Percentiles rank a stretch among this genome's conserved stretches.
These are phyloP conservation scores for Malus orientalis DNA, from an alignment of 306 rosid species.

Conservation along the genomic window DNA sequence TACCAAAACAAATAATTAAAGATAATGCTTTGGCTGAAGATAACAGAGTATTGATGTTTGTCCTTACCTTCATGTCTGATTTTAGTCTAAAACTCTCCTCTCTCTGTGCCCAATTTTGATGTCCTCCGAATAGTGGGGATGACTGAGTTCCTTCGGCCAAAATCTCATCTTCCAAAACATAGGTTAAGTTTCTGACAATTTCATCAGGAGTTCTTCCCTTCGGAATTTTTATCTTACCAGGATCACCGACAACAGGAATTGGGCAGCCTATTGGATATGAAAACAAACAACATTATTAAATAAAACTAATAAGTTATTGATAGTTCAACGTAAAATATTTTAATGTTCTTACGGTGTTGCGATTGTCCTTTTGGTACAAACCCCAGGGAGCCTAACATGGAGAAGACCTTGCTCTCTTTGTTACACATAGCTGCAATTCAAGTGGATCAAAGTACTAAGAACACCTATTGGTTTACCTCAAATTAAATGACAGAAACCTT, in stretches of 20 bases:
- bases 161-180: conserved; percentile 44
- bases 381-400: conserved; percentile 64
- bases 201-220: conserved; percentile 53
- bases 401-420: conserved; percentile 75
- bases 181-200: conserved; percentile 49
- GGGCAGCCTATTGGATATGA: conserved; percentile 54
- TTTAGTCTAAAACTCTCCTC: conserved; percentile 69
- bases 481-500: neutral
- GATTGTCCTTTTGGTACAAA: conserved; percentile 48
- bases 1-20: neutral
- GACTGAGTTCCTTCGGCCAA: conserved; percentile 28
- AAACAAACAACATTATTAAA: conserved; percentile 15
- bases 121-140: conserved; percentile 84
- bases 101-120: conserved; percentile 71
- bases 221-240: conserved; percentile 64
- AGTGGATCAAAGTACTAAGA: conserved; percentile 9
- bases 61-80: conserved; percentile 76
- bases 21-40: neutral
- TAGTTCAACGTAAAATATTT: conserved; percentile 4
- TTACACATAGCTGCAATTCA: conserved; percentile 78
- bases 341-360: conserved; percentile 69
- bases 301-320: conserved; percentile 3
- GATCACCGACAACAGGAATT: conserved; percentile 62
- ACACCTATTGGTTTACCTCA: neutral
- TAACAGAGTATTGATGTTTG: conserved; percentile 4